Conservation (phyloP, 371 early-diverging fungal species). For the Chytridiales sp. region DNA sequence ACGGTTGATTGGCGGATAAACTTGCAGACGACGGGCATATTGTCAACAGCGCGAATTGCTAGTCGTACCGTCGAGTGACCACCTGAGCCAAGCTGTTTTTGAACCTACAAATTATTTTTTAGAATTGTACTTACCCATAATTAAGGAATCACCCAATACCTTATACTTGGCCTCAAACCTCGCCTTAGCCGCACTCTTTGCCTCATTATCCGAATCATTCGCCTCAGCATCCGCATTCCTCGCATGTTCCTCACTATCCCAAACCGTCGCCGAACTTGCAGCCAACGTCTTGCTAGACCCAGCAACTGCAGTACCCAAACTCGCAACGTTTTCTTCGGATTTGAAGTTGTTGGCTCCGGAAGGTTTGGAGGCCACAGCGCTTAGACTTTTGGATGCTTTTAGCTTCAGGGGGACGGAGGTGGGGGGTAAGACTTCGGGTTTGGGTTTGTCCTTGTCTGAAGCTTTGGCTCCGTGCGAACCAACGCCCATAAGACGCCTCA, state of each 20-base stretch:
- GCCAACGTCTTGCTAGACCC: constrained; percentile 17
- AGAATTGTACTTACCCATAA: background rate
- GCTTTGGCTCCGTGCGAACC: too few relatives aligned
- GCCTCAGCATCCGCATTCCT: constrained; percentile 9
- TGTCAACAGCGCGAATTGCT: constrained; percentile 24
- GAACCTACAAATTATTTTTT: constrained; percentile 23
- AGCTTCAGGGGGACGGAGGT: background rate
- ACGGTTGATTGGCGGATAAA: constrained; percentile 41
- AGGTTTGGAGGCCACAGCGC: constrained; percentile 2
- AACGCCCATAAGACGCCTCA: too few relatives aligned
- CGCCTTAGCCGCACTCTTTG: constrained; percentile 15
- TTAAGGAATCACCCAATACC: constrained; percentile 5
- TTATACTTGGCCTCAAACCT: constrained; percentile 27
- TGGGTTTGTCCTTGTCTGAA: too few relatives aligned
- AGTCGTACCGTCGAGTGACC: constrained; percentile 52
- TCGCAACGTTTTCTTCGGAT: background rate
- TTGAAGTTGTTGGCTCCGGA: constrained; percentile 7
- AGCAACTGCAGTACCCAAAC: background rate
- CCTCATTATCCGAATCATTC: constrained; percentile 19
- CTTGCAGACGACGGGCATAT: constrained; percentile 39
- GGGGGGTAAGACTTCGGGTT: background rate
- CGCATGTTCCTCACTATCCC: constrained; percentile 17
- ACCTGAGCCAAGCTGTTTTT: constrained; percentile 45
- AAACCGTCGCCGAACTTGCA: constrained; percentile 6
- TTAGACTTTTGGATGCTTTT: background rate